phyloP scores from a whole-genome alignment of 306 rosid genomes.

The Quercus robur region DNA sequence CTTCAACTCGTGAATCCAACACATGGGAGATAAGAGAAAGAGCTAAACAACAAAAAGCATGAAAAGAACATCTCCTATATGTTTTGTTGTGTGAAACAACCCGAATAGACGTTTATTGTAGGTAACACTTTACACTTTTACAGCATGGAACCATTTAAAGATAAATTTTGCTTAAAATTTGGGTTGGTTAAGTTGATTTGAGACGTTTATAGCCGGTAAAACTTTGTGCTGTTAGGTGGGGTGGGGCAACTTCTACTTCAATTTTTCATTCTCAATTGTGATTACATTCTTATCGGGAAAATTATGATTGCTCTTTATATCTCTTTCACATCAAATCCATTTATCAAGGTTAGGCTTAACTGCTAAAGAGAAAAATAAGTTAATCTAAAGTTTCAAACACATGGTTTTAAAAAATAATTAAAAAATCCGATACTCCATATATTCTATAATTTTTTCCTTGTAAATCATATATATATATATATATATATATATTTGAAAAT shows the following conservation, averaged over 20 bases:
- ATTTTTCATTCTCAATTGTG: neutral
- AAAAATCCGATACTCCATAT: too few relatives aligned
- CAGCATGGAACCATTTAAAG: too few relatives aligned
- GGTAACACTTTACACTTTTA: neutral
- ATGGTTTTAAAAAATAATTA: too few relatives aligned
- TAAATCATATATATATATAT: too few relatives aligned
- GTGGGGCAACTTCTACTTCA: slow-evolving; percentile 2
- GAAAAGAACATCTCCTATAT: too few relatives aligned
- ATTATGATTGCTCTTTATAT: neutral
- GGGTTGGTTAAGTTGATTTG: too few relatives aligned
- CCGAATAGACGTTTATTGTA: neutral
- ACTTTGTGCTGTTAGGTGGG: neutral
- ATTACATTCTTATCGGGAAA: neutral
- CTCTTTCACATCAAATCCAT: neutral
- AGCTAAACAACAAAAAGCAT: neutral
- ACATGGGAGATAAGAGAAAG: too few relatives aligned
- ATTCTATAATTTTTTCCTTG: too few relatives aligned
- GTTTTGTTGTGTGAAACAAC: neutral
- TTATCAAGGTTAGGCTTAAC: neutral
- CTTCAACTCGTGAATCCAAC: too few relatives aligned
- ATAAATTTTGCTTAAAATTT: too few relatives aligned
- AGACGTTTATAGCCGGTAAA: neutral
- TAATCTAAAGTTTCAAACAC: too few relatives aligned
- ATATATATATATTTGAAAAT: too few relatives aligned
- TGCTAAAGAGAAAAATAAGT: neutral